Conservation (phyloP, 1,139 yeast species). For the Casaregolazyma suthepensis region DNA sequence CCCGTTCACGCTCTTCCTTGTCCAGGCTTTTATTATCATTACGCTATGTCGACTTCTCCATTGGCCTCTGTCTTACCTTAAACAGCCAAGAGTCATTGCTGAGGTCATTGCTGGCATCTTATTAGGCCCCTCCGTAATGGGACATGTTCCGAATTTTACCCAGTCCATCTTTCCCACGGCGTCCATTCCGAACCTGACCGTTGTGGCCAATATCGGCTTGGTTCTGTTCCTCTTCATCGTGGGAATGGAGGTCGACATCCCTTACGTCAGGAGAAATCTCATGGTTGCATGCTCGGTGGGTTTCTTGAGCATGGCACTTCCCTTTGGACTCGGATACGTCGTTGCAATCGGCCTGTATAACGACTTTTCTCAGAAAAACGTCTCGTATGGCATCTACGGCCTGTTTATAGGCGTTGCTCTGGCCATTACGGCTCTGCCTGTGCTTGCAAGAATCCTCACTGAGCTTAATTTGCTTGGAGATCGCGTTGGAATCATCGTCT, state of each 20-base stretch:
- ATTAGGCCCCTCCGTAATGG: slow-evolving; percentile 49
- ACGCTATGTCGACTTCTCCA: slow-evolving; percentile 50
- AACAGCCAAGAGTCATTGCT: slow-evolving; percentile 73
- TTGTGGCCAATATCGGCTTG: slow-evolving; percentile 68
- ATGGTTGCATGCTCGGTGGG: slow-evolving; percentile 64
- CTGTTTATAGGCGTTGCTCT: slow-evolving; percentile 75
- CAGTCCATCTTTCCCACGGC: slow-evolving; percentile 54
- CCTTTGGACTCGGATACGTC: slow-evolving; percentile 72
- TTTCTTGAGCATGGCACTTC: slow-evolving; percentile 61
- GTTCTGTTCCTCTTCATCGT: slow-evolving; percentile 67
- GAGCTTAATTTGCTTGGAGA: slow-evolving; percentile 65
- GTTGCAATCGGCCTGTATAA: slow-evolving; percentile 61
- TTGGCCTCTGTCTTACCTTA: slow-evolving; percentile 39
- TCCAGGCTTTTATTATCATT: slow-evolving; percentile 50
- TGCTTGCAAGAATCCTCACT: slow-evolving; percentile 67
- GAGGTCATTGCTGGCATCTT: slow-evolving; percentile 72
- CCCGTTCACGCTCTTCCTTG: slow-evolving; percentile 56
- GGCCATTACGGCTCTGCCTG: slow-evolving; percentile 82
- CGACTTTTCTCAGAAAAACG: slow-evolving; percentile 28
- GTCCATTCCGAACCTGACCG: slow-evolving; percentile 56
- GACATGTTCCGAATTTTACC: slow-evolving; percentile 63
- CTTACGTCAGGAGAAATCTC: slow-evolving; percentile 53
- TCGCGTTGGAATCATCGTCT: slow-evolving; percentile 69
- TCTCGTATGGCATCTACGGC: slow-evolving; percentile 65
- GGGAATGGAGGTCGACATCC: slow-evolving; percentile 70